Conservation (phyloP, 208 protist genomes). For the Leishmania mexicana region DNA sequence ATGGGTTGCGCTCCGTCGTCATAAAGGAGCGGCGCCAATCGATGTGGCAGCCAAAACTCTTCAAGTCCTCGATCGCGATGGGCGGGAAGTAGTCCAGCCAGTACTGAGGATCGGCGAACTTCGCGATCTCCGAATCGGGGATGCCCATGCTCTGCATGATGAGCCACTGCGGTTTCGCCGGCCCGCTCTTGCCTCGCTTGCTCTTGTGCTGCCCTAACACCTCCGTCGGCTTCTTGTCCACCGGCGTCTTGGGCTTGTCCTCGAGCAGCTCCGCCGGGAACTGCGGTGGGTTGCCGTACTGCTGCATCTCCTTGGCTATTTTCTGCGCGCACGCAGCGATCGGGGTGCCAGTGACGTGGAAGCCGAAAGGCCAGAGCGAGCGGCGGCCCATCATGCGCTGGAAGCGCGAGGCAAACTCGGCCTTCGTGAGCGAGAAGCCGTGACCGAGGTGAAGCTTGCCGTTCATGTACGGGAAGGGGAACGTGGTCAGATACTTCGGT, state of each 20-base stretch:
- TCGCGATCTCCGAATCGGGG: conserved; percentile 95
- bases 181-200: conserved; percentile 92
- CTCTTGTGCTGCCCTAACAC: conserved; percentile 68
- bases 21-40: conserved; percentile 99
- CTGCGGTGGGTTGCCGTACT: conserved; percentile 90
- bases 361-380: conserved; percentile 99
- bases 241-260: conserved; percentile 42
- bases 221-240: conserved; percentile 6
- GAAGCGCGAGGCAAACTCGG: conserved; percentile 98
- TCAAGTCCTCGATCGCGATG: conserved; percentile 95
- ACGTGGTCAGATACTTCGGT: conserved; percentile 98
- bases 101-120: conserved; percentile 97
- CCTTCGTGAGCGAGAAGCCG: conserved; percentile 99
- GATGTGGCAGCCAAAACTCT: conserved; percentile 92
- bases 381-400: conserved; percentile 97
- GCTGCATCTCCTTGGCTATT: conserved; percentile 89
- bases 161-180: conserved; percentile 96
- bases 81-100: conserved; percentile 99
- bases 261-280: conserved; percentile 70
- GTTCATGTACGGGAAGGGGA: conserved; percentile 99
- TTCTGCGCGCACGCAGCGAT: conserved; percentile 99
- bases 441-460: conserved; percentile 99
- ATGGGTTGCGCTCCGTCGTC: conserved; percentile 99
- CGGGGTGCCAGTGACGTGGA: conserved; percentile 99
- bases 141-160: conserved; percentile 98